phyloP scores from a whole-genome alignment of 2,329 filamentous ascomycete genomes.

The Cercospora nicotianae region DNA sequence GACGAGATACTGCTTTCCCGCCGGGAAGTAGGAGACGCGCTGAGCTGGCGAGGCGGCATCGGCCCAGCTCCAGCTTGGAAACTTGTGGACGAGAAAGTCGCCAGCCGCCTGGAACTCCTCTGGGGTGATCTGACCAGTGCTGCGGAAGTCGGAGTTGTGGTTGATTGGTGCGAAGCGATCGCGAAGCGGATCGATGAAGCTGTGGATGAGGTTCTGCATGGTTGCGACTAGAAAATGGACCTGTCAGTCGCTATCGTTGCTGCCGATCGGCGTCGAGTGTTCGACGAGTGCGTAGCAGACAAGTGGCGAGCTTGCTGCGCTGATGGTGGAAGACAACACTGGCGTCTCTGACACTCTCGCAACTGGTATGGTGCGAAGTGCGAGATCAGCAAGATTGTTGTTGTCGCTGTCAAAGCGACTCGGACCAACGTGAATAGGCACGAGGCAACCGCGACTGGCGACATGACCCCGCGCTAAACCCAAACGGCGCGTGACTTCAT shows the following conservation, averaged over 20 bases:
- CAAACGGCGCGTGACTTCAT: not conserved
- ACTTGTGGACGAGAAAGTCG: constrained; percentile 98
- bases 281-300: not conserved
- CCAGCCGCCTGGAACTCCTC: constrained; percentile 95
- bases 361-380: not conserved
- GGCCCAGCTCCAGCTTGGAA: constrained; percentile 96
- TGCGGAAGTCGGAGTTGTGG: constrained; percentile 89
- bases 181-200: constrained; percentile 78
- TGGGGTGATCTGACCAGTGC: constrained; percentile 91
- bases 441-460: constrained; percentile 1
- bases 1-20: constrained; percentile 91
- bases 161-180: constrained; percentile 88
- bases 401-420: not conserved
- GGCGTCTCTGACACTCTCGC: not conserved
- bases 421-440: not conserved
- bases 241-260: not conserved
- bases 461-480: constrained; percentile 3
- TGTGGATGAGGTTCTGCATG: constrained; percentile 92
- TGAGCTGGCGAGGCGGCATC: constrained; percentile 80
- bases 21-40: constrained; percentile 76
- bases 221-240: not conserved
- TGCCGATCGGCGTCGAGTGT: not conserved
- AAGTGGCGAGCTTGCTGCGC: constrained; percentile 10
- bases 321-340: not conserved
- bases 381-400: not conserved